Conservation (phyloP, 495 filamentous ascomycete genomes). For the Lentithecium fluviatile region DNA sequence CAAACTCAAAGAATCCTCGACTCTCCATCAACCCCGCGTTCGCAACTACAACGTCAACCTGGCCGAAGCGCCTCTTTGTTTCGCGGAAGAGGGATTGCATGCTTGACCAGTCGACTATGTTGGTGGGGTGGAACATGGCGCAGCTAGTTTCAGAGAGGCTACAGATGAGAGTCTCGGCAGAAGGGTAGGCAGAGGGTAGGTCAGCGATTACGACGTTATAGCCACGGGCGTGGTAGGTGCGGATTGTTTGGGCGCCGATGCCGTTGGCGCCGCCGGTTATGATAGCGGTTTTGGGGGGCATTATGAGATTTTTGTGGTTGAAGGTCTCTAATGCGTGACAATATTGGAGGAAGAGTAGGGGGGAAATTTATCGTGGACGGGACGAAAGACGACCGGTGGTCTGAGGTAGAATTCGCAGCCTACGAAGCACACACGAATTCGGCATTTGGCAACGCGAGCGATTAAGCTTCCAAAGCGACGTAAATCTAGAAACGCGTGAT, state of each 20-base stretch:
- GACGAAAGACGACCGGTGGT: no score
- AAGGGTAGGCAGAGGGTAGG: constrained; percentile 9
- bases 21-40: constrained; percentile 50
- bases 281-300: constrained; percentile 22
- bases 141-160: constrained; percentile 16
- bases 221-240: constrained; percentile 20
- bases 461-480: no score
- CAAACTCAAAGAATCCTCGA: constrained; percentile 45
- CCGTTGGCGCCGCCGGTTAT: constrained; percentile 28
- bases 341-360: no score
- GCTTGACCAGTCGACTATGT: constrained; percentile 49
- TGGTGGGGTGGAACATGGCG: constrained; percentile 40
- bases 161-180: constrained; percentile 21
- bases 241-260: constrained; percentile 31
- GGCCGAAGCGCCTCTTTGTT: constrained; percentile 44
- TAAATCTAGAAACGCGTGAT: no score
- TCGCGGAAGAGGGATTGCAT: constrained; percentile 46
- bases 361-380: no score
- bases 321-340: no score
- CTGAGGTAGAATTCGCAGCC: no score
- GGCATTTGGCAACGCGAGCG: no score
- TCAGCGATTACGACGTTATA: constrained; percentile 30
- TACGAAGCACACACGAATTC: no score
- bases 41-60: constrained; percentile 53
- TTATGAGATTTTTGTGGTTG: not conserved